Percentiles rank a stretch among this genome's conserved stretches.
These are phyloP conservation scores for Nannizziopsis arthrosporioides DNA, from an alignment of 2,329 filamentous ascomycete genomes.

Conservation along the genomic window DNA sequence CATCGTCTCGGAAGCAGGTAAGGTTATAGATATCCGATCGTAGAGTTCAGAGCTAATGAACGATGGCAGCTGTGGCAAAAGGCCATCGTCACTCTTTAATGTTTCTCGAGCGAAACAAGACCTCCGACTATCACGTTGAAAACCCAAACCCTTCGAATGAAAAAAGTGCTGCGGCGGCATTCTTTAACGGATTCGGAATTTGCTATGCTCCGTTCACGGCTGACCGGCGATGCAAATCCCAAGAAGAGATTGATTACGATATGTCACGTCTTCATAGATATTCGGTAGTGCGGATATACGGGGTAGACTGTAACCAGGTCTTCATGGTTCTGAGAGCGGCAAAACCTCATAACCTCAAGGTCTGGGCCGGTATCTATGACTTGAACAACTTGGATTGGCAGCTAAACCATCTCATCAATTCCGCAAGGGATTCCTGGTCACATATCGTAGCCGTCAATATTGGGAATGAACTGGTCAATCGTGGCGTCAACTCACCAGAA, in stretches of 20 bases:
- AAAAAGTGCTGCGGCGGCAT: slow-evolving; percentile 1
- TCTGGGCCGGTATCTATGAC: slow-evolving; percentile 66
- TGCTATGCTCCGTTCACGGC: slow-evolving; percentile 48
- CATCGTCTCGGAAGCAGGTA: no score
- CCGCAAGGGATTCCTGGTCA: slow-evolving; percentile 54
- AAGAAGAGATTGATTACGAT: slow-evolving; percentile 52
- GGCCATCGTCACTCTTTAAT: background rate
- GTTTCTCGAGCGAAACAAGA: background rate
- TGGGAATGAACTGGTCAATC: slow-evolving; percentile 71
- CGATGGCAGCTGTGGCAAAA: no score
- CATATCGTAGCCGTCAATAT: slow-evolving; percentile 59
- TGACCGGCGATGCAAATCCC: slow-evolving; percentile 54
- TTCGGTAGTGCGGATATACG: slow-evolving; percentile 62
- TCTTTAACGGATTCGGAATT: slow-evolving; percentile 35
- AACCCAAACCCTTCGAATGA: background rate
- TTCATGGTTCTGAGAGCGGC: slow-evolving; percentile 51
- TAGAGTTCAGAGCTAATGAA: no score
- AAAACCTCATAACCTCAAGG: slow-evolving; percentile 51
- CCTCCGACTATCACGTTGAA: background rate
- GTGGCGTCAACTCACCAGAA: slow-evolving; percentile 40
- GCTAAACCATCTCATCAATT: slow-evolving; percentile 49
- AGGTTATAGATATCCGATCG: no score
- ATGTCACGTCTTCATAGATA: slow-evolving; percentile 49
- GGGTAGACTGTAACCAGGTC: slow-evolving; percentile 66
- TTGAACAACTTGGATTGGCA: slow-evolving; percentile 46